Percentiles rank a stretch among this genome's conserved stretches.
Evolutionary conservation across 2,329 filamentous ascomycete genomes (phyloP).

Genomic region (Sporothrix curviconia): DNA sequence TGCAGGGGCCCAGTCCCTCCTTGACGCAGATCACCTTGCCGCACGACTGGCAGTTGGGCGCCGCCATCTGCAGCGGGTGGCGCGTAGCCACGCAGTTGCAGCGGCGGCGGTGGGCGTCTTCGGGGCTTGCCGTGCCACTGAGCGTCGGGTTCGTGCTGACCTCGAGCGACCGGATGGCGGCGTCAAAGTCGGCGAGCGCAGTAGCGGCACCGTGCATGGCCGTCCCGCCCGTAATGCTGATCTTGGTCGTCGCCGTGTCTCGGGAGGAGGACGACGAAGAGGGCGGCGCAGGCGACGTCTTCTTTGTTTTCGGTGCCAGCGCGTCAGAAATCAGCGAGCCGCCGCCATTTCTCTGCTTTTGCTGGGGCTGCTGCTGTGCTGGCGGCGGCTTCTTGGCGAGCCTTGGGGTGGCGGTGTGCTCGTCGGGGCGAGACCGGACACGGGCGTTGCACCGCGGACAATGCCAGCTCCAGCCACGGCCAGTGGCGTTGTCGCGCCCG

Average conservation of each 20-base stretch:
- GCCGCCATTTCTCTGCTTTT: constrained; percentile 39
- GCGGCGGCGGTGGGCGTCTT: constrained; percentile 44
- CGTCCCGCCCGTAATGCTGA: constrained; percentile 67
- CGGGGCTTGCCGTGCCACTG: background rate
- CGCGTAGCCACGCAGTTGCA: constrained; percentile 85
- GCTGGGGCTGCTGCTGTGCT: background rate
- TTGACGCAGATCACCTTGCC: constrained; percentile 94
- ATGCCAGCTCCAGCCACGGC: background rate
- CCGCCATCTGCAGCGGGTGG: constrained; percentile 82
- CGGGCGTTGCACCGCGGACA: background rate
- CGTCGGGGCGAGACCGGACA: background rate
- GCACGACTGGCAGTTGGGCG: constrained; percentile 86
- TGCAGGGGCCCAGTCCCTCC: constrained; percentile 89
- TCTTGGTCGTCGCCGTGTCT: constrained; percentile 44
- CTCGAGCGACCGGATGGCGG: constrained; percentile 82
- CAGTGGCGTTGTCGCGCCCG: constrained; percentile 35
- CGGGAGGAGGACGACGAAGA: no score
- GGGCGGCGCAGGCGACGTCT: background rate
- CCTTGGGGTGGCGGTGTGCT: constrained; percentile 25
- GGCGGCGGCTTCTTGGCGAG: constrained; percentile 42
- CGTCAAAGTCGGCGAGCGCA: constrained; percentile 62
- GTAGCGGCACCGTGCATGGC: constrained; percentile 78
- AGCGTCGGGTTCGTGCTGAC: constrained; percentile 82
- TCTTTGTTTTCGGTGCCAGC: constrained; percentile 46
- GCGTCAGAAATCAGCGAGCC: constrained; percentile 78